These are phyloP conservation scores for Globisporangium yorkense DNA, from an alignment of 352 stramenopile species.

Conservation along the genomic window DNA sequence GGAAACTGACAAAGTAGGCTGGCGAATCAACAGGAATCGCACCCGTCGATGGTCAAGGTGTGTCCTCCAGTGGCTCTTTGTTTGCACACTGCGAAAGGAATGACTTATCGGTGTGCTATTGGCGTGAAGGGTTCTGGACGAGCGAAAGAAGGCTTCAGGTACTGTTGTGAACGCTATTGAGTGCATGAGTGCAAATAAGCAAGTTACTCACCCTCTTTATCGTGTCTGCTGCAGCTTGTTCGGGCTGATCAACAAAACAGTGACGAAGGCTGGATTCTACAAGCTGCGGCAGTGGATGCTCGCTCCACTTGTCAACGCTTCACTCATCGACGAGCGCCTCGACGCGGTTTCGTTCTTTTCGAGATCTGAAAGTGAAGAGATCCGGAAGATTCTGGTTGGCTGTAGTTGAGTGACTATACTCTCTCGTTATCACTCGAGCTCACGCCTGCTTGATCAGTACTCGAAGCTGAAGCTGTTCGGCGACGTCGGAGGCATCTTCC, in stretches of 20 bases:
- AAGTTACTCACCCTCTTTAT: neutral
- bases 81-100: neutral
- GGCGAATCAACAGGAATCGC: constrained; percentile 43
- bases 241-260: constrained; percentile 70
- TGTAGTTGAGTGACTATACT: neutral
- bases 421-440: neutral
- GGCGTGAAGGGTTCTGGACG: constrained; percentile 40
- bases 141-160: constrained; percentile 86
- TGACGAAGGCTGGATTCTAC: constrained; percentile 56
- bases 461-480: constrained; percentile 55
- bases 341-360: constrained; percentile 57
- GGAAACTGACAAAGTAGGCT: neutral
- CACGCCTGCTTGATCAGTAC: constrained; percentile 21
- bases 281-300: constrained; percentile 80
- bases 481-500: constrained; percentile 59
- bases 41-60: constrained; percentile 78
- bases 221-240: constrained; percentile 41
- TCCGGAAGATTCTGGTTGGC: constrained; percentile 50
- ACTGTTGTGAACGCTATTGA: neutral
- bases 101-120: neutral
- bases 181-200: neutral
- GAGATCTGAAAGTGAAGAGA: constrained; percentile 39
- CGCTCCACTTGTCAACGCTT: constrained; percentile 43
- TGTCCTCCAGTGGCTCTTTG: neutral
- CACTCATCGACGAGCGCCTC: constrained; percentile 48